These are phyloP conservation scores for Wickerhamiella galacta DNA, from an alignment of 805 yeast species.

Conservation along the genomic window DNA sequence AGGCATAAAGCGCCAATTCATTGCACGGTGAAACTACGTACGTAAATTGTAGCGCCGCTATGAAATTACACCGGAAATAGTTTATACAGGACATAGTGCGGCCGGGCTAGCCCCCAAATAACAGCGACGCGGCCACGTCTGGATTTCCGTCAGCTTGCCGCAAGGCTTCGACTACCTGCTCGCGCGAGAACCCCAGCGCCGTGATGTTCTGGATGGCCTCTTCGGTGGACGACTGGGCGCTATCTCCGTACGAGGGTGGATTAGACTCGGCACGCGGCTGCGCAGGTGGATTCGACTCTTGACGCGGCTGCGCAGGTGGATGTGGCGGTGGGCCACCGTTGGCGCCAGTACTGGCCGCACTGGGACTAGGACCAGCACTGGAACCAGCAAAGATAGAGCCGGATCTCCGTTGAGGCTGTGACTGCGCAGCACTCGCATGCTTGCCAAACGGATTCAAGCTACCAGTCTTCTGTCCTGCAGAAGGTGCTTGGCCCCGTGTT, in stretches of 20 bases:
- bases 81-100: background rate
- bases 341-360: background rate
- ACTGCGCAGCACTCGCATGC: no score
- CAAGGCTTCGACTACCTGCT: conserved; percentile 50
- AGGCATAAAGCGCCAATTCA: no score
- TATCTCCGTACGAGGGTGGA: conserved; percentile 5
- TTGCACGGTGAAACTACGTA: no score
- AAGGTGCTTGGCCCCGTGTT: conserved; percentile 5
- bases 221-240: conserved; percentile 20
- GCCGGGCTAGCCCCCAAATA: conserved; percentile 27
- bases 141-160: conserved; percentile 55
- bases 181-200: conserved; percentile 53
- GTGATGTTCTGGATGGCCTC: conserved; percentile 31
- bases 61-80: no score
- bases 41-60: no score
- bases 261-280: background rate
- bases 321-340: conserved; percentile 1
- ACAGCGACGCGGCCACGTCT: conserved; percentile 69
- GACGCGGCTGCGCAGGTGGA: background rate
- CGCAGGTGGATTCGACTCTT: background rate
- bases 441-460: no score
- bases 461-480: no score
- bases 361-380: background rate
- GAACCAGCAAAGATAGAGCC: no score
- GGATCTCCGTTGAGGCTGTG: no score